Evolutionary conservation across 73 alveolate species (phyloP).

Genomic region (Paramecium sonneborni): DNA sequence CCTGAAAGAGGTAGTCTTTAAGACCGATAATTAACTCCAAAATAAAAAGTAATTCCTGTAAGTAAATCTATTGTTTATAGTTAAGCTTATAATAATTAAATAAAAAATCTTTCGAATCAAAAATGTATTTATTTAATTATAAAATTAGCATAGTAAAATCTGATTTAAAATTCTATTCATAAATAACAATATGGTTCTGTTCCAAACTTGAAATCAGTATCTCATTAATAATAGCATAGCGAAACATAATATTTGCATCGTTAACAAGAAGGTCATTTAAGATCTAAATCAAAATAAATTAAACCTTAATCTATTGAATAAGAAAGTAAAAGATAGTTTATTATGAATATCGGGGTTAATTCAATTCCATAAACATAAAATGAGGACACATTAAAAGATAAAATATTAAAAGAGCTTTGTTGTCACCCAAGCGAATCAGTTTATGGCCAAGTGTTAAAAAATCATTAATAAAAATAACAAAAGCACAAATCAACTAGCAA

Average conservation of each 20-base stretch:
- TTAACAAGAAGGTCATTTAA: not conserved
- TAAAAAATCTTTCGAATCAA: not conserved
- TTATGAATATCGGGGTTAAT: not conserved
- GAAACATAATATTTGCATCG: too few species aligned
- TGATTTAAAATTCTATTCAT: not conserved
- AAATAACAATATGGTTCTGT: not conserved
- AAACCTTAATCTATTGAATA: not conserved
- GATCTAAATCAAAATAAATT: not conserved
- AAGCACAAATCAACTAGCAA: not conserved
- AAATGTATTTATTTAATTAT: too few species aligned
- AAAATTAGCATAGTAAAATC: not conserved
- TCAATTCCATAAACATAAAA: not conserved
- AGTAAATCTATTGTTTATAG: not conserved
- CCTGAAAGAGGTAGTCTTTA: constrained; percentile 8
- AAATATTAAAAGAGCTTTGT: constrained; percentile 6
- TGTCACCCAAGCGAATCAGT: not conserved
- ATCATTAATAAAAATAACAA: not conserved
- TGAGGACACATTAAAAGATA: not conserved
- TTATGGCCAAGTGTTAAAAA: not conserved
- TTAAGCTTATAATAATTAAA: not conserved
- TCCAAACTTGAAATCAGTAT: not conserved
- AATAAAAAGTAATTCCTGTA: not conserved
- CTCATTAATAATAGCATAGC: too few species aligned
- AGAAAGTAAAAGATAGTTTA: not conserved
- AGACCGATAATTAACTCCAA: not conserved